Conservation (phyloP, 108 stramenopile genomes). For the Asterionellopsis glacialis region DNA sequence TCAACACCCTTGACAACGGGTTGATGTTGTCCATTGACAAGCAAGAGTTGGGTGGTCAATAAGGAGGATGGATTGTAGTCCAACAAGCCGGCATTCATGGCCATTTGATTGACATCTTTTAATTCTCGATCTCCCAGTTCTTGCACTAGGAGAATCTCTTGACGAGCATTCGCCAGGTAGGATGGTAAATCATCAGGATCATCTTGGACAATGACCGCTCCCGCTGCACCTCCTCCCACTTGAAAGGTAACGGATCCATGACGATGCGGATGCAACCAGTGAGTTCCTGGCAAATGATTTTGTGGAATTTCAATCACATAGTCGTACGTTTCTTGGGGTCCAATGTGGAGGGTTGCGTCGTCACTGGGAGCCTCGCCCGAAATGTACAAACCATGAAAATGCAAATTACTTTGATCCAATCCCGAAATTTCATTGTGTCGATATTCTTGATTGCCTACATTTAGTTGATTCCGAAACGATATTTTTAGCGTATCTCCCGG, state of each 20-base stretch:
- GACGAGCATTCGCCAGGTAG: background rate
- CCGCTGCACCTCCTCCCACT: conserved; percentile 9
- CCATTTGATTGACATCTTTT: too few species aligned
- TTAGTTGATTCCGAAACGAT: too few species aligned
- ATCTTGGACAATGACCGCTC: conserved; percentile 15
- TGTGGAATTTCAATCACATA: conserved; percentile 3
- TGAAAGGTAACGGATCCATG: conserved; percentile 9
- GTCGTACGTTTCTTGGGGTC: background rate
- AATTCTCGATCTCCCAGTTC: background rate
- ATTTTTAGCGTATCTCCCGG: too few species aligned
- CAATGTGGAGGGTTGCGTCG: conserved; percentile 6
- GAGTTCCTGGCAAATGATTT: conserved; percentile 6
- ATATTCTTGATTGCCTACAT: too few species aligned
- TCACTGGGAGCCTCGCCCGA: too few species aligned
- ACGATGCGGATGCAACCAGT: conserved; percentile 17
- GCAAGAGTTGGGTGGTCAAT: too few species aligned
- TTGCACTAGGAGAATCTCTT: conserved; percentile 7
- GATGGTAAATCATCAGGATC: background rate
- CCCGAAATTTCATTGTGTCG: too few species aligned
- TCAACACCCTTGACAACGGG: background rate
- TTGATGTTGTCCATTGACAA: conserved; percentile 13
- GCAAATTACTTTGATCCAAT: too few species aligned
- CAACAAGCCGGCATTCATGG: background rate
- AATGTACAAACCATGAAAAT: too few species aligned
- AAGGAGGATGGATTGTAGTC: background rate